Evolutionary conservation across 257 asterid species (phyloP).

Genomic region (Rhazya stricta): DNA sequence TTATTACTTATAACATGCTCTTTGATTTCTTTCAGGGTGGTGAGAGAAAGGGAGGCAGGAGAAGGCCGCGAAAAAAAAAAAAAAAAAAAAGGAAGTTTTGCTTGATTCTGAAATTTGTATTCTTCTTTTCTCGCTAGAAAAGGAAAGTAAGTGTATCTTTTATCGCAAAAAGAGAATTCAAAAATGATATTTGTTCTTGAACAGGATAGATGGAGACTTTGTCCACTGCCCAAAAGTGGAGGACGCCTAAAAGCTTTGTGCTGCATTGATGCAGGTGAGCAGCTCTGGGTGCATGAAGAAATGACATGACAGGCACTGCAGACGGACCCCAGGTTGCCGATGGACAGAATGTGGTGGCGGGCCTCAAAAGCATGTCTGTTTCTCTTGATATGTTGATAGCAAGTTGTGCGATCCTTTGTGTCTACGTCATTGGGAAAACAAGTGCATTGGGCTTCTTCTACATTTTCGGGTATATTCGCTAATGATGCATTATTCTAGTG

Average conservation of each 20-base stretch:
- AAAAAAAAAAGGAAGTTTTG: neutral
- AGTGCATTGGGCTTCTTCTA: neutral
- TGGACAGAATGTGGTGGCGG: slow-evolving; percentile 4
- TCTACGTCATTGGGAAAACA: slow-evolving; percentile 2
- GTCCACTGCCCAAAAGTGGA: slow-evolving; percentile 6
- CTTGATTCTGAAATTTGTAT: neutral
- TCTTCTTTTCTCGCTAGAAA: neutral
- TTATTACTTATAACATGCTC: neutral
- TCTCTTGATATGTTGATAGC: slow-evolving; percentile 3
- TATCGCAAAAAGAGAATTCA: neutral
- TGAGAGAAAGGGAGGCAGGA: neutral
- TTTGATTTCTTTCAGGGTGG: neutral
- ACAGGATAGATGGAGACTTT: neutral
- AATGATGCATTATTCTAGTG: neutral
- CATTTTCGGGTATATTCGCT: neutral
- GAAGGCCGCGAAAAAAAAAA: no score
- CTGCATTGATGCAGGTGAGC: slow-evolving; percentile 6
- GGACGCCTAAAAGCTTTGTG: neutral
- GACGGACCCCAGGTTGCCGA: slow-evolving; percentile 1
- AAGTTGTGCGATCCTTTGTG: slow-evolving; percentile 4
- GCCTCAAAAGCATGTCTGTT: neutral
- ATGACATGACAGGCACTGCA: neutral
- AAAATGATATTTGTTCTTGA: neutral
- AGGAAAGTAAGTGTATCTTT: neutral
- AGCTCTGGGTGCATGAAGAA: slow-evolving; percentile 17